Evolutionary conservation across 148 eudicot genomes (phyloP), one percentile per base, ranked within the genome.

Genomic region (Polygonum aviculare): DNA sequence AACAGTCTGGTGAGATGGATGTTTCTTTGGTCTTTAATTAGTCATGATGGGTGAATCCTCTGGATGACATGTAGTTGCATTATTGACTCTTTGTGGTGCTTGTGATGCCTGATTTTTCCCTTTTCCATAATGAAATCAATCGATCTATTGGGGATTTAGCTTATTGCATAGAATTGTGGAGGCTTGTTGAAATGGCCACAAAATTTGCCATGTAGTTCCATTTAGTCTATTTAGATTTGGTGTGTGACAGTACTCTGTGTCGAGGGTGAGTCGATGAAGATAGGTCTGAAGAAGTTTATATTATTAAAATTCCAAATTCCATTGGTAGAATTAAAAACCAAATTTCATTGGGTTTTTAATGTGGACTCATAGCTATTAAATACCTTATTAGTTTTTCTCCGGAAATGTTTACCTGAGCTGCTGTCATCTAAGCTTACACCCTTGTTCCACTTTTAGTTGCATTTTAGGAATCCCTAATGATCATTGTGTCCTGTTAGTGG

Each of bases 1-100:
- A 80, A 80, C 76, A 80, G 62, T 39, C 15, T 77, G 82, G 79
- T 80, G 73, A 50, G 77, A 18, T 39, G 22, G 50, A 36, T 65
- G 55, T 55, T 22, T 50, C 1, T 62, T 26, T 62, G 60, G 60
- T 39, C 10, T 71, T n/a, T 38, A 39, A 26, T 71, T 71, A 69
- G 41, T 71, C 9, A 3, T 39, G 4, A 3, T 39, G 4, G 48
- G 48, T 18, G 41, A 41, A 65, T 36, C 45, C 44, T 67, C 19
- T 67, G 72, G 31, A 26, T 26, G 31, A 19, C 72, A 35, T 33
- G 33, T 26, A 11, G 39, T 62, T 33, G 41, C 40, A 35, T 12
- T 67, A 67, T 67, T 38, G 11, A 16, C 14, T 67, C 3, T 3
- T 16, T 67, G 10, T 67, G 12, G 35, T 60, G 69, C 69, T 67